Conservation (phyloP, 2,329 filamentous ascomycete genomes). For the Rasamsonia emersonii region DNA sequence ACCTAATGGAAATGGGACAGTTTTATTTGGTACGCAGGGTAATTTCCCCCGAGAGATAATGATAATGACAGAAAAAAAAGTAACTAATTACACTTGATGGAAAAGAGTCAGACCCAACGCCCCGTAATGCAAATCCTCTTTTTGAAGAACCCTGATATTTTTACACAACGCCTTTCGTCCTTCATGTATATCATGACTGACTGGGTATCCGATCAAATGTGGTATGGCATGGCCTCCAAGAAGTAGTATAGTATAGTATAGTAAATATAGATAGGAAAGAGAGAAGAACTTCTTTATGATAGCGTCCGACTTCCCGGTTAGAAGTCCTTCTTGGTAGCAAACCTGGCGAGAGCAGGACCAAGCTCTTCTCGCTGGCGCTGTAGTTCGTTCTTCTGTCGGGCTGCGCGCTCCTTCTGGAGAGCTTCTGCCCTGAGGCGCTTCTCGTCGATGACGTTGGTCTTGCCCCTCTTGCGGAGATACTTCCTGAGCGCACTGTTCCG, state of each 20-base stretch:
- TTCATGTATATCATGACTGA: slow-evolving; percentile 13
- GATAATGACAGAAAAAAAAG: too few species aligned
- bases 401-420: slow-evolving; percentile 60
- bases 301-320: too few species aligned
- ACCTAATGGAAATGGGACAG: too few species aligned
- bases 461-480: slow-evolving; percentile 83
- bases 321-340: slow-evolving; percentile 57
- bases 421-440: slow-evolving; percentile 80
- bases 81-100: too few species aligned
- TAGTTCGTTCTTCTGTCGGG: slow-evolving; percentile 59
- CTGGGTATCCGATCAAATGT: slow-evolving; percentile 16
- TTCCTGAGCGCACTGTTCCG: slow-evolving; percentile 84
- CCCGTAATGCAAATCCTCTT: slow-evolving; percentile 1
- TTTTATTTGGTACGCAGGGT: too few species aligned
- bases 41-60: too few species aligned
- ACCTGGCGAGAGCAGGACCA: slow-evolving; percentile 77
- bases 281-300: too few species aligned
- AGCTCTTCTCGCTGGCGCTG: slow-evolving; percentile 63
- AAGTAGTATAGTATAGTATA: too few species aligned
- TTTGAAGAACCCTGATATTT: slow-evolving; percentile 4
- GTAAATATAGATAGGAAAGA: too few species aligned
- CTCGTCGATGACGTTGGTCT: slow-evolving; percentile 93
- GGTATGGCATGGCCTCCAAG: slow-evolving; percentile 6
- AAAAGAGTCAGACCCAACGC: slow-evolving; percentile 1
- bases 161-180: slow-evolving; percentile 6